These are phyloP conservation scores for Chrysosporium queenslandicum DNA, from an alignment of 2,329 filamentous ascomycete species.

Conservation along the genomic window DNA sequence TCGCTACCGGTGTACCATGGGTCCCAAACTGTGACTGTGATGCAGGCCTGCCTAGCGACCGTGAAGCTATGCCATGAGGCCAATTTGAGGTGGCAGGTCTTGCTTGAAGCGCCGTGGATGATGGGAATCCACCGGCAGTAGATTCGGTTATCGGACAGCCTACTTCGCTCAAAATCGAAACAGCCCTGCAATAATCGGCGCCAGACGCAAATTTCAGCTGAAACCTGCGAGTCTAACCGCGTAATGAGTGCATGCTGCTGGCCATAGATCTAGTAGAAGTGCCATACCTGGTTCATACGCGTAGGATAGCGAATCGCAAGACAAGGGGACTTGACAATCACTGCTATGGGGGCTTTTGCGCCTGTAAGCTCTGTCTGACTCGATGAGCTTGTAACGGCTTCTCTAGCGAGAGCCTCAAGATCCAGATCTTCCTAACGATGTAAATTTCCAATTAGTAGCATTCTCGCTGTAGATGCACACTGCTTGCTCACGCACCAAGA, in stretches of 20 bases:
- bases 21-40: background rate
- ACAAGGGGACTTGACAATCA: constrained; percentile 38
- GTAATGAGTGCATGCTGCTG: constrained; percentile 15
- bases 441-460: background rate
- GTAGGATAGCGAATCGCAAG: constrained; percentile 38
- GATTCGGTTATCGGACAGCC: constrained; percentile 38
- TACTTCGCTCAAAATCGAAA: constrained; percentile 34
- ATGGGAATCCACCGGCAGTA: constrained; percentile 21
- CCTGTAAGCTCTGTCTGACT: constrained; percentile 14
- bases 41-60: background rate
- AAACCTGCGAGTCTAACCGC: constrained; percentile 35
- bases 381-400: constrained; percentile 13
- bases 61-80: background rate
- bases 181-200: constrained; percentile 33
- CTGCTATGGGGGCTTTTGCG: constrained; percentile 28
- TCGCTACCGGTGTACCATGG: background rate
- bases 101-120: constrained; percentile 18
- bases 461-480: background rate
- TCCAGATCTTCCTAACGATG: constrained; percentile 34
- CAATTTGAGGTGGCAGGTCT: background rate
- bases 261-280: background rate
- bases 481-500: constrained; percentile 26
- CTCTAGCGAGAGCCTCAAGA: constrained; percentile 26
- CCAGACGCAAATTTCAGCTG: constrained; percentile 37
- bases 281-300: constrained; percentile 23